These are phyloP conservation scores for Diaporthe ilicicola DNA, from an alignment of 2,329 filamentous ascomycete species.

Conservation along the genomic window DNA sequence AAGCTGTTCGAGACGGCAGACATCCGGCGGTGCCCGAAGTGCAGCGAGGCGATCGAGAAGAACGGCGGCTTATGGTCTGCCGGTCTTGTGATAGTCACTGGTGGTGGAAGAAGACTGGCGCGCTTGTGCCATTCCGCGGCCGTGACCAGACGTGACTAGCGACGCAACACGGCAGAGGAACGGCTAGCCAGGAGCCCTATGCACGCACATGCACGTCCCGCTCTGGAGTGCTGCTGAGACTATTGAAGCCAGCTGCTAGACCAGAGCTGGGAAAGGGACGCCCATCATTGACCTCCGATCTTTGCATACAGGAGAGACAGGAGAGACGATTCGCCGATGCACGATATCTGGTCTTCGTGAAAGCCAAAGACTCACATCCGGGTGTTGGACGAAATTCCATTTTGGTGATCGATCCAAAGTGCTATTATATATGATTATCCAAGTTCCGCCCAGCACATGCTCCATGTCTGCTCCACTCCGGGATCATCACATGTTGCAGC, in stretches of 20 bases:
- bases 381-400: not conserved
- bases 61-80: constrained; percentile 8
- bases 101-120: constrained; percentile 13
- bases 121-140: not conserved
- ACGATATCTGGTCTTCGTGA: not conserved
- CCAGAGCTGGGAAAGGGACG: not conserved
- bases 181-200: not conserved
- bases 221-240: no score
- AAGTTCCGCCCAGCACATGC: no score
- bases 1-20: constrained; percentile 11
- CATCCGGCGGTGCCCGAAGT: constrained; percentile 10
- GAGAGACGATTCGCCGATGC: not conserved
- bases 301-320: not conserved
- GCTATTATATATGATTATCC: no score
- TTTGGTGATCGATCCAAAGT: no score
- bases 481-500: no score
- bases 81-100: constrained; percentile 5
- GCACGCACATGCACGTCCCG: not conserved
- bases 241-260: not conserved
- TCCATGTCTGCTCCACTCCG: not conserved
- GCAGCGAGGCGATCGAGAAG: constrained; percentile 18
- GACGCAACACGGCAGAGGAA: not conserved
- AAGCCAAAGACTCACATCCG: no score
- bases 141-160: not conserved
- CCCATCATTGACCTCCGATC: not conserved